Percentiles rank a stretch among this genome's conserved stretches.
Evolutionary conservation across 805 yeast species (phyloP).

Genomic region (Scheffersomyces lignosus): DNA sequence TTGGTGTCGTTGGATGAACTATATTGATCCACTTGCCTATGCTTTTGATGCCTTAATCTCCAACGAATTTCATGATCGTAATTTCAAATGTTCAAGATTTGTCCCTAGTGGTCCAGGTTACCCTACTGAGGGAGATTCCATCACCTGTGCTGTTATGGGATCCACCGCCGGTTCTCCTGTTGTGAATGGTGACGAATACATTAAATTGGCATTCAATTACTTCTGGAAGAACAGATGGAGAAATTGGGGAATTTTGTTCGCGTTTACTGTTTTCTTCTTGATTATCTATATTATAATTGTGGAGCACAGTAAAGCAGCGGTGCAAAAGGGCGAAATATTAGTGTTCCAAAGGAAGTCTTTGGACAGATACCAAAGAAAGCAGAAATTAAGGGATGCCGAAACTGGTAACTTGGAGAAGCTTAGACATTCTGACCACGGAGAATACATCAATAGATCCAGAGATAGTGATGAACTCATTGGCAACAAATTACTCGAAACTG

Average conservation of each 20-base stretch:
- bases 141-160: slow-evolving; percentile 22
- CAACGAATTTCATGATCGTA: slow-evolving; percentile 52
- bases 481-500: slow-evolving; percentile 8
- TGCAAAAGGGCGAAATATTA: slow-evolving; percentile 35
- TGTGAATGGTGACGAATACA: slow-evolving; percentile 26
- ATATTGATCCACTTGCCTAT: slow-evolving; percentile 58
- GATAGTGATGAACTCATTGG: slow-evolving; percentile 6
- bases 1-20: slow-evolving; percentile 68
- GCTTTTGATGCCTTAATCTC: slow-evolving; percentile 57
- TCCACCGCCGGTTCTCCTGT: slow-evolving; percentile 16
- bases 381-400: slow-evolving; percentile 13
- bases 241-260: slow-evolving; percentile 61
- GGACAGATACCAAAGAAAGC: slow-evolving; percentile 35
- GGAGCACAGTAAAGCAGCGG: slow-evolving; percentile 41
- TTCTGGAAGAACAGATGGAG: slow-evolving; percentile 54
- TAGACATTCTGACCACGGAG: slow-evolving; percentile 1
- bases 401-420: slow-evolving; percentile 9
- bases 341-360: slow-evolving; percentile 56
- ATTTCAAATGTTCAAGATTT: slow-evolving; percentile 46
- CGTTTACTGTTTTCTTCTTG: slow-evolving; percentile 55
- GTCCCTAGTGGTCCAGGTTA: slow-evolving; percentile 47
- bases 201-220: slow-evolving; percentile 46
- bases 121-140: slow-evolving; percentile 9
- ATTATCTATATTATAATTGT: slow-evolving; percentile 50
- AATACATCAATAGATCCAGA: slow-evolving; percentile 2